These are phyloP conservation scores for Ganoderma sinense DNA, from an alignment of 1,284 basidiomycete genomes.

Conservation along the genomic window DNA sequence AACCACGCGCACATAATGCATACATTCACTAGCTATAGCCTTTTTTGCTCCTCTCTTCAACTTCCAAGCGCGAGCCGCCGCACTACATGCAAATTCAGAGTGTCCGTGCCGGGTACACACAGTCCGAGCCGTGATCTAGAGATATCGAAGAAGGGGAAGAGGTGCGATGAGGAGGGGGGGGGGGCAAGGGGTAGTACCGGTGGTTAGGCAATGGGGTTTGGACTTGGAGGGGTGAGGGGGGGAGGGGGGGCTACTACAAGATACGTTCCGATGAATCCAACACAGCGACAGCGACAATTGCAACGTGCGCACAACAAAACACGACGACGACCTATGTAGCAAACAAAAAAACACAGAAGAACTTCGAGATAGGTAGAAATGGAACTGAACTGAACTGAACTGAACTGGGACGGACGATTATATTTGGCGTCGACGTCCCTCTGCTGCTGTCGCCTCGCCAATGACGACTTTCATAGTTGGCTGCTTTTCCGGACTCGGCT, in stretches of 20 bases:
- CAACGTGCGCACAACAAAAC: background rate
- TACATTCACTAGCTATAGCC: background rate
- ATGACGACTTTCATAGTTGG: background rate
- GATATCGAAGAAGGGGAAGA: slow-evolving; percentile 15
- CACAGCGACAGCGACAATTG: slow-evolving; percentile 11
- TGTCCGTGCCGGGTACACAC: slow-evolving; percentile 16
- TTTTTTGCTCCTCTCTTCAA: background rate
- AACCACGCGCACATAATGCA: background rate
- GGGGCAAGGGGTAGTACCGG: too few relatives aligned
- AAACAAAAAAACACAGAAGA: background rate
- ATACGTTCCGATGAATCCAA: slow-evolving; percentile 25
- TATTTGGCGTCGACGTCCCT: too few relatives aligned
- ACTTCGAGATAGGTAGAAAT: background rate
- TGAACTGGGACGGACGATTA: background rate
- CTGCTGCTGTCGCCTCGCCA: background rate
- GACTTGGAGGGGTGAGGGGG: too few relatives aligned
- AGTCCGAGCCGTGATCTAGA: slow-evolving; percentile 22
- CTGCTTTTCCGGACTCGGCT: background rate
- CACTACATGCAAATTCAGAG: background rate
- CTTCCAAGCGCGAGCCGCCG: background rate
- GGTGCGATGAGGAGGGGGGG: background rate
- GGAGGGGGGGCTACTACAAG: slow-evolving; percentile 21
- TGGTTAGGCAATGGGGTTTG: background rate
- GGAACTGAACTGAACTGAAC: too few relatives aligned
- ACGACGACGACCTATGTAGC: background rate